Percentiles rank a stretch among this genome's conserved stretches.
phyloP scores from a whole-genome alignment of 2,329 filamentous ascomycete species.

The Seiridium unicorne region DNA sequence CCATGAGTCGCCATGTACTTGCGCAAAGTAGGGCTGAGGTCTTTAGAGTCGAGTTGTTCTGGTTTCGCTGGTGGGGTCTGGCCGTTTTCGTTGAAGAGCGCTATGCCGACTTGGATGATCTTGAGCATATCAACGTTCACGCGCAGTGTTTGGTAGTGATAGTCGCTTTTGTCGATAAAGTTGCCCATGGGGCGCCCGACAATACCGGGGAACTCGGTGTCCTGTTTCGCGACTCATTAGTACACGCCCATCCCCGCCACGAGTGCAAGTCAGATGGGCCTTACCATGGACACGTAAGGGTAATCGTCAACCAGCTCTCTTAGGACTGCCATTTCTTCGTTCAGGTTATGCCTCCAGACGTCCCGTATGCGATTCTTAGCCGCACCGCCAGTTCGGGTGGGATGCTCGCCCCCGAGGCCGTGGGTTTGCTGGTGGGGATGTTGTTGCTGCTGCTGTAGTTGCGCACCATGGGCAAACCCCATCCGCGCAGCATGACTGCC shows the following conservation, averaged over 20 bases:
- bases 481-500: slow-evolving; percentile 85
- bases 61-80: slow-evolving; percentile 77
- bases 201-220: slow-evolving; percentile 98
- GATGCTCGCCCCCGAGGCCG: slow-evolving; percentile 30
- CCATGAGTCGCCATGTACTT: slow-evolving; percentile 36
- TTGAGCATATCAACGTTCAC: slow-evolving; percentile 97
- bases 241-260: not conserved
- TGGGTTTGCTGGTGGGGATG: slow-evolving; percentile 48
- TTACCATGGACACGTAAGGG: slow-evolving; percentile 96
- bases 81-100: slow-evolving; percentile 86
- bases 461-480: slow-evolving; percentile 75
- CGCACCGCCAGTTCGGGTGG: slow-evolving; percentile 39
- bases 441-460: slow-evolving; percentile 53
- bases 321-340: slow-evolving; percentile 85
- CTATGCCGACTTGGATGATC: slow-evolving; percentile 95
- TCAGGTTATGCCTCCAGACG: slow-evolving; percentile 90
- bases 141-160: slow-evolving; percentile 96
- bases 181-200: slow-evolving; percentile 93
- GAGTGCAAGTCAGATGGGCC: slow-evolving; percentile 24
- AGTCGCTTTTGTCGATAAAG: slow-evolving; percentile 93
- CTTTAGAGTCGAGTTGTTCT: slow-evolving; percentile 37
- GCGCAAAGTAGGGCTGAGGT: slow-evolving; percentile 35
- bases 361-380: slow-evolving; percentile 85
- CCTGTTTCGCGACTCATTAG: slow-evolving; percentile 48
- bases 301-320: slow-evolving; percentile 85